These are phyloP conservation scores for Cadophora gregata DNA, from an alignment of 2,329 filamentous ascomycete species.

Conservation along the genomic window DNA sequence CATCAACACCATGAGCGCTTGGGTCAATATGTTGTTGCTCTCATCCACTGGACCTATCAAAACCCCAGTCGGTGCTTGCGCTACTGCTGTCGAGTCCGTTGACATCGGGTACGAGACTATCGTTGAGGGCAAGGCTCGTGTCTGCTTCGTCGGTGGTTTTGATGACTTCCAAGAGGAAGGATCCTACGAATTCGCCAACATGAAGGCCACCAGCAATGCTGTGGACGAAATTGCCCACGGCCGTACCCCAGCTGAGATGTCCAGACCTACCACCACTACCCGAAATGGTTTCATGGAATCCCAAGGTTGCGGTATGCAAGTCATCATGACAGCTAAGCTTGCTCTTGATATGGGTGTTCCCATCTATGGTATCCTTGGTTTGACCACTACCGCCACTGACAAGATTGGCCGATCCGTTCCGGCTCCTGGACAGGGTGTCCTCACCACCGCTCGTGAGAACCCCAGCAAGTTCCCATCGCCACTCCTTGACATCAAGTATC, in stretches of 20 bases:
- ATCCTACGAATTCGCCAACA: constrained; percentile 99
- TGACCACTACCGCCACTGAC: constrained; percentile 96
- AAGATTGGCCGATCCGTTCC: constrained; percentile 99
- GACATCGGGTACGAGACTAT: constrained; percentile 99
- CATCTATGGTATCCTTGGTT: constrained; percentile 91
- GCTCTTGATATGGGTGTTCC: constrained; percentile 98
- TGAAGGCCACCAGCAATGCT: constrained; percentile 99
- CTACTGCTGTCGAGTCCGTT: constrained; percentile 94
- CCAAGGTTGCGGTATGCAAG: constrained; percentile 95
- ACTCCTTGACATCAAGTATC: constrained; percentile 96
- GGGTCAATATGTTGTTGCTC: constrained; percentile 98
- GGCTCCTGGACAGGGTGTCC: constrained; percentile 93
- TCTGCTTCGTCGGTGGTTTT: constrained; percentile 98
- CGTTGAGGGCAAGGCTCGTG: constrained; percentile 94
- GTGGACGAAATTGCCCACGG: constrained; percentile 96
- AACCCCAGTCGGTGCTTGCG: constrained; percentile 96
- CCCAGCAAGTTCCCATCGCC: constrained; percentile 93
- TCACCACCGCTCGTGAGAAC: constrained; percentile 92
- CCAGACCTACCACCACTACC: constrained; percentile 93
- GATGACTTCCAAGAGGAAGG: constrained; percentile 99
- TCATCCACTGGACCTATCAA: constrained; percentile 98
- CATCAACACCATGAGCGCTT: constrained; percentile 99
- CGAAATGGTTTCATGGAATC: constrained; percentile 99
- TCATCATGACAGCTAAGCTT: constrained; percentile 97
- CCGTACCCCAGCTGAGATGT: constrained; percentile 96